Evolutionary conservation across 2,329 filamentous ascomycete genomes (phyloP).

Genomic region (Emmonsia crescens): DNA sequence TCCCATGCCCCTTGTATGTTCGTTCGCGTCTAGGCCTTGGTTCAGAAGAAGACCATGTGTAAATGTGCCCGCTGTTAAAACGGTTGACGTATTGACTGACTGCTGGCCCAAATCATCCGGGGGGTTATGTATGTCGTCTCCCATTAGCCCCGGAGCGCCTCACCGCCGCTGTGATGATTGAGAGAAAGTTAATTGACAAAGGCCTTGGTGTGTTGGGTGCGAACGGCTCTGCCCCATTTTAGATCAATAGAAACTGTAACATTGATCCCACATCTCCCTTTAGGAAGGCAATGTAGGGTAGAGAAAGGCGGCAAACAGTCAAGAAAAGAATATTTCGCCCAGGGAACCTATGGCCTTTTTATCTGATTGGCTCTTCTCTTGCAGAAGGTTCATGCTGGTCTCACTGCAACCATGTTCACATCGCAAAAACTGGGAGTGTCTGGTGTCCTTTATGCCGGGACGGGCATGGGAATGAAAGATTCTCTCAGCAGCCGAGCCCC

Average conservation of each 20-base stretch:
- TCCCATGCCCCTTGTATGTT: background rate
- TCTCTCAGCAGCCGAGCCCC: background rate
- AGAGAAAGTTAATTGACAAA: background rate
- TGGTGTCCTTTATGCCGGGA: background rate
- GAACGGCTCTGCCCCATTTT: no score
- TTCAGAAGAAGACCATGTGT: background rate
- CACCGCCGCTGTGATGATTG: background rate
- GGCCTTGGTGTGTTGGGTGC: background rate
- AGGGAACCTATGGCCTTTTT: no score
- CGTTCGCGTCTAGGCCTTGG: background rate
- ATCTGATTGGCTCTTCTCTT: background rate
- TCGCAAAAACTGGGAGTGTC: background rate
- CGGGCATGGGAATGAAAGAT: background rate
- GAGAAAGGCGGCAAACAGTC: background rate
- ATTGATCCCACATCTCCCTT: background rate
- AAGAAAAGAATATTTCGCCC: background rate
- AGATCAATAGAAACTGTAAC: background rate
- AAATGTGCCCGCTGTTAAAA: background rate
- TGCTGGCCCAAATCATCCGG: background rate
- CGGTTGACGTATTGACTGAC: background rate
- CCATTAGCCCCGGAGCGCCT: background rate
- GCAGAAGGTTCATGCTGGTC: background rate
- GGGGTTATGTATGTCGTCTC: background rate
- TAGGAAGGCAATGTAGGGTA: background rate
- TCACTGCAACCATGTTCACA: background rate